Evolutionary conservation across 495 filamentous ascomycete species (phyloP), one percentile per base, ranked within the genome.

Genomic region (Hypoxylon trugodes): DNA sequence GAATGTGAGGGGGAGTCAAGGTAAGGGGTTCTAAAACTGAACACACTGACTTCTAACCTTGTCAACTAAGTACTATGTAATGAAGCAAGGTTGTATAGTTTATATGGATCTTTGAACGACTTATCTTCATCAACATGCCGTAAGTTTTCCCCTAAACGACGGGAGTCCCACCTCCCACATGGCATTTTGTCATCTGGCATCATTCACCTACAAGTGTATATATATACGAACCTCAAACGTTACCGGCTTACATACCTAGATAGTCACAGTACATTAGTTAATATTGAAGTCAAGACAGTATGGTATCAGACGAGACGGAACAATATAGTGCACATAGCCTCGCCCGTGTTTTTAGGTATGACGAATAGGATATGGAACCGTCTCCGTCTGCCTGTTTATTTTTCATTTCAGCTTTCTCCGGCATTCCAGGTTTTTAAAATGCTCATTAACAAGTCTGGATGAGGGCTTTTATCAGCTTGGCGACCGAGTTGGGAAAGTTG

Each of bases 81-180:
- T 32, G 15, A 33, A 30, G 45, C 45, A 59, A 50, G 38, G 53
- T 48, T 25, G 35, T n/a, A n/a, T n/a, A n/a, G n/a, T n/a, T n/a
- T n/a, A n/a, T n/a, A n/a, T n/a, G 24, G 41, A 40, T 18, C 50
- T 25, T 43, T 36, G 47, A 52, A 54, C 30, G 48, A 51, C 43
- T 56, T 57, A 57, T 61, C 56, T 61, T 61, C 43, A 46, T 57
- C 32, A 32, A 66, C 38, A 62, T 66, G 46, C 46, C 57, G 56
- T 57, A 51, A 32, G 26, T 45, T 61, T 35, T 42, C 38, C 33
- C 35, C 51, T 56, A 54, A 46, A 35, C 33, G 25, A 19, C 64
- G 53, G 58, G 64, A 61, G 64, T 67, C 64, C 64, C 64, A 67
- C 64, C 56, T 59, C 26, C 58, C 64, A 62, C 64, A 62, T 67